Percentiles rank a stretch among this genome's conserved stretches.
These are phyloP conservation scores for Corchorus olitorius DNA, from an alignment of 345 rosid genomes.

Conservation along the genomic window DNA sequence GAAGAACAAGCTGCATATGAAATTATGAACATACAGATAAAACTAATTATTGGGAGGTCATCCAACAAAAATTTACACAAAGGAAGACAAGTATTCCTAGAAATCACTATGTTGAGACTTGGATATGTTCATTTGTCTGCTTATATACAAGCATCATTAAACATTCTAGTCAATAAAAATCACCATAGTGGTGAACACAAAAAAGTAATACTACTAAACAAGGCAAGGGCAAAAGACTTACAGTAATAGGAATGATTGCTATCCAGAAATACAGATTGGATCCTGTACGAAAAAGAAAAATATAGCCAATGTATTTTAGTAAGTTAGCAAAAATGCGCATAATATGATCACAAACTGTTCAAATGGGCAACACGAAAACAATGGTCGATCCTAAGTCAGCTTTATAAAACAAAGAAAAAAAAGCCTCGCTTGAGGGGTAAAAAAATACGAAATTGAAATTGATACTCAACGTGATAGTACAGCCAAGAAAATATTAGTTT, in stretches of 20 bases:
- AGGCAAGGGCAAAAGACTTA: conserved; percentile 39
- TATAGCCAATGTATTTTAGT: conserved; percentile 1
- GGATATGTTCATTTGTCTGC: neutral
- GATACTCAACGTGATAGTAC: neutral
- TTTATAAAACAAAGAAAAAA: neutral
- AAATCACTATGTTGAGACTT: neutral
- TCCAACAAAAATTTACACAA: neutral
- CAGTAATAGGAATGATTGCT: conserved; percentile 80
- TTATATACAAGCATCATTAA: neutral
- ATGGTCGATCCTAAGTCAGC: neutral
- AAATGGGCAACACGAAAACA: conserved; percentile 6
- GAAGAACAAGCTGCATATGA: conserved; percentile 63
- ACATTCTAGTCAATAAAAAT: neutral
- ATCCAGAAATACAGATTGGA: conserved; percentile 99
- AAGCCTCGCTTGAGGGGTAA: neutral
- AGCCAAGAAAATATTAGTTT: conserved; percentile 13
- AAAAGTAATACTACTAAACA: conserved; percentile 12
- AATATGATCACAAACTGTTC: neutral
- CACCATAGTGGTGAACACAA: neutral
- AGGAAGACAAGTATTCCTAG: neutral
- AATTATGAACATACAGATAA: conserved; percentile 15
- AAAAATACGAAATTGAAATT: neutral
- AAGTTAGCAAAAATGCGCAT: conserved; percentile 8
- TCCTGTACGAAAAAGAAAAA: conserved; percentile 51
- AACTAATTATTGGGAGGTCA: neutral